Evolutionary conservation across 139 green algal species (phyloP), one percentile per base, ranked within the genome.

Genomic region (Nannochloris sp.): DNA sequence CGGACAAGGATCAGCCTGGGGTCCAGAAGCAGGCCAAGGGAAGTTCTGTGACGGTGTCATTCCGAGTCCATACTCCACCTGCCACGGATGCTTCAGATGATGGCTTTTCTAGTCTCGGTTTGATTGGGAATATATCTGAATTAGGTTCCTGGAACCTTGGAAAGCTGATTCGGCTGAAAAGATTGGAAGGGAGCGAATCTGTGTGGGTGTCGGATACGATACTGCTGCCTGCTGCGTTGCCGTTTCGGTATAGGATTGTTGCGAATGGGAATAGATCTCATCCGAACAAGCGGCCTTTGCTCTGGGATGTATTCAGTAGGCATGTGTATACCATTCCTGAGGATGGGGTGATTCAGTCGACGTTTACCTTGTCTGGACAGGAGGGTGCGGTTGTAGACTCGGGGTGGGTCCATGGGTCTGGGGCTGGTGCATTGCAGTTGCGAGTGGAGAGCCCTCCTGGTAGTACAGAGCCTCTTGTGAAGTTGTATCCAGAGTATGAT

Each of bases 241-340:
- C 75, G 23, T 48, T 82, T 30, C 29, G 55, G 12, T 67, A 70
- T 43, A 40, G 58, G 14, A 71, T 68, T 29, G 56, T 79, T 2
- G 67, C 67, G 25, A 82, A 82, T 49, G 75, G 75, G 26, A 67
- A 82, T 64, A 62, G 75, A 43, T 68, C 62, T 5, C 73, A 66
- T 3, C 75, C 75, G 44, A 82, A 75, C 31, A 80, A 67, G 2
- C 59, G 75, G 43, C 75, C 75, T 9, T 60, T 82, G 3, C 63
- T 80, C 2, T 82, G 75, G 71, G 75, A 82, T 33, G 10, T 17
- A 3, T 14, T 30, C 9, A 49, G 26, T 45, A 40, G 71, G 1
- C 31, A 51, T 28, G 45, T 51, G 6, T 29, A 46, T 2, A 0
- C 6, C 0, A 17, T 70, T 6, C 75, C 71, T 1, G 29, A 20